Conservation (phyloP, 371 early-diverging fungal genomes). For the Mucor sp. region DNA sequence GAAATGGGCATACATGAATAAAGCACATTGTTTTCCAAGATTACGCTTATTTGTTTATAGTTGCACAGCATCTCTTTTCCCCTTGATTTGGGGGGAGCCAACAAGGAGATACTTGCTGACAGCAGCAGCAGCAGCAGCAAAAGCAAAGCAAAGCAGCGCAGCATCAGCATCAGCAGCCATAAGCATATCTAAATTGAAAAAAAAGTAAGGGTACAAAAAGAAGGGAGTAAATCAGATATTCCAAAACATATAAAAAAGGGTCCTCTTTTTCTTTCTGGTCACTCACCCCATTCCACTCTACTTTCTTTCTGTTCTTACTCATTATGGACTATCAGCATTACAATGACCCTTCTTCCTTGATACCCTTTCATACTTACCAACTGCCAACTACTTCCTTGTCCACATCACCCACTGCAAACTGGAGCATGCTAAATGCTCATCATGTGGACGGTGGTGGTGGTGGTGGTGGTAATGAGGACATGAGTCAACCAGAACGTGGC, state of each 20-base stretch:
- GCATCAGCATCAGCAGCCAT: background rate
- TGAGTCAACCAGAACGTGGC: constrained; percentile 25
- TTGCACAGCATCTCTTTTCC: background rate
- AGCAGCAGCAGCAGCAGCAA: background rate
- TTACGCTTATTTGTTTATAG: background rate
- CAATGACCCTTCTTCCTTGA: constrained; percentile 1
- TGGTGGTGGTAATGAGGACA: background rate
- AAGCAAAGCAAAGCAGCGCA: background rate
- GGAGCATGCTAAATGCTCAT: background rate
- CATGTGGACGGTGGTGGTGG: too few species aligned
- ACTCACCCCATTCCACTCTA: background rate
- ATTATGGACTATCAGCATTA: background rate
- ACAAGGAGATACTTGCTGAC: background rate
- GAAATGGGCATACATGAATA: constrained; percentile 39
- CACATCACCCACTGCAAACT: background rate
- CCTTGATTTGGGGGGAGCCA: background rate
- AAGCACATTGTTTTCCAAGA: background rate
- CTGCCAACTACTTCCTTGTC: background rate
- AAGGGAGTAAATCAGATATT: background rate
- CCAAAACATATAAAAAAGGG: constrained; percentile 1
- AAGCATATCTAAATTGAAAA: background rate
- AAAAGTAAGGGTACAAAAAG: background rate
- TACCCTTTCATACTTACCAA: background rate
- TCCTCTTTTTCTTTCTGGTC: background rate
- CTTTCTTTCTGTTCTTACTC: background rate